These are phyloP conservation scores for Zizania palustris DNA, from an alignment of 202 grass and related monocot species.

Conservation along the genomic window DNA sequence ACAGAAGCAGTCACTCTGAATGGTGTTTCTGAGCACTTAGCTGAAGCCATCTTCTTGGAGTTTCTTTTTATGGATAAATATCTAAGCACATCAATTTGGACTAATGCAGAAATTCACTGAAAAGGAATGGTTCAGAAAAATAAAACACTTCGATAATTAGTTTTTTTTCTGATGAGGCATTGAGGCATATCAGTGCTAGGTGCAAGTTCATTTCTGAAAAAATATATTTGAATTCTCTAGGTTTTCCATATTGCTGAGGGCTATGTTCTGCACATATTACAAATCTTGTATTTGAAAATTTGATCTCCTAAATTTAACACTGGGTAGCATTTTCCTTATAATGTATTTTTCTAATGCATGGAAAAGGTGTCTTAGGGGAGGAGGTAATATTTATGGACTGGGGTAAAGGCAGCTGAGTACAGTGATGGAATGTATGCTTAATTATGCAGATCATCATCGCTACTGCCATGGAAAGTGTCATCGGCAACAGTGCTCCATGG, in stretches of 20 bases:
- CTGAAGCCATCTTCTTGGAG: slow-evolving; percentile 12
- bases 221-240: slow-evolving; percentile 27
- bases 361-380: neutral
- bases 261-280: neutral
- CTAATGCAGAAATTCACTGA: neutral
- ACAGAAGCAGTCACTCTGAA: neutral
- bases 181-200: neutral
- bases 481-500: neutral
- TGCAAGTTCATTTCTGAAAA: slow-evolving; percentile 22
- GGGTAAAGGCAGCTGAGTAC: neutral
- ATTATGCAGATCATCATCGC: neutral
- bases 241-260: slow-evolving; percentile 4
- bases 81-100: neutral
- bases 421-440: neutral
- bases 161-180: slow-evolving; percentile 7
- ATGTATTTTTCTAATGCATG: neutral
- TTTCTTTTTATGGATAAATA: slow-evolving; percentile 6
- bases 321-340: neutral
- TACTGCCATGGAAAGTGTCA: neutral
- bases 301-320: neutral
- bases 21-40: neutral
- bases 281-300: neutral
- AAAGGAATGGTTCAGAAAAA: slow-evolving; percentile 11
- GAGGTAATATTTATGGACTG: neutral
- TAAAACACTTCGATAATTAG: neutral